Conservation (phyloP, 2,329 filamentous ascomycete species). For the Corniculantispora saksenae region DNA sequence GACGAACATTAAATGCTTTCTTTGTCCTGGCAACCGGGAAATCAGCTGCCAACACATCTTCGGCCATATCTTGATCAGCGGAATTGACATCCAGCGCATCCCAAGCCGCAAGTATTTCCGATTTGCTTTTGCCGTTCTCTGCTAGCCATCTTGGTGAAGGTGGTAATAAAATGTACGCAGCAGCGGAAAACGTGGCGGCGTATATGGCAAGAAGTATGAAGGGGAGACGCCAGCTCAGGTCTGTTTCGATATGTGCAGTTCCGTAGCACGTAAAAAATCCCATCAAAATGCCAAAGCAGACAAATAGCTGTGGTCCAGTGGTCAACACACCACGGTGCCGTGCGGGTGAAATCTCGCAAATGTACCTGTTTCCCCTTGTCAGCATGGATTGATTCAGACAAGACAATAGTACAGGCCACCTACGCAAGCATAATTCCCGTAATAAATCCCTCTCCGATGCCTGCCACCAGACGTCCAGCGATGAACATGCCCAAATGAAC, state of each 20-base stretch:
- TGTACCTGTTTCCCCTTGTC: constrained; percentile 40
- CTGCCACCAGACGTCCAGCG: constrained; percentile 55
- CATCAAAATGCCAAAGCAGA: constrained; percentile 49
- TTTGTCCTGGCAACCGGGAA: background rate
- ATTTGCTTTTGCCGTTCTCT: constrained; percentile 44
- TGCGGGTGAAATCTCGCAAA: constrained; percentile 61
- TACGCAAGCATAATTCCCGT: constrained; percentile 60
- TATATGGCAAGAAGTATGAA: constrained; percentile 50
- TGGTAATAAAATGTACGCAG: constrained; percentile 47
- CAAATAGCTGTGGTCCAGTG: constrained; percentile 54
- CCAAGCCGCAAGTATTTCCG: constrained; percentile 47
- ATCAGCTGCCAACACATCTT: constrained; percentile 36
- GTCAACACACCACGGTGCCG: constrained; percentile 51
- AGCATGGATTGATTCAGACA: background rate
- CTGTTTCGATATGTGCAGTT: constrained; percentile 45
- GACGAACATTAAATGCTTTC: background rate
- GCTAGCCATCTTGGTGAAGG: constrained; percentile 61
- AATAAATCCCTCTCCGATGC: constrained; percentile 43
- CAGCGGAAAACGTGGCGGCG: constrained; percentile 35
- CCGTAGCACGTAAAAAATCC: constrained; percentile 65
- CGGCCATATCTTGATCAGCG: constrained; percentile 46
- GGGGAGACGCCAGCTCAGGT: constrained; percentile 57
- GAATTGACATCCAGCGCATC: constrained; percentile 43
- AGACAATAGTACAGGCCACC: constrained; percentile 42
- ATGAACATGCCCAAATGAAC: constrained; percentile 53